Base-by-base conservation (phyloP, 495 filamentous ascomycete genomes). In the Penicillium argentinense region DNA sequence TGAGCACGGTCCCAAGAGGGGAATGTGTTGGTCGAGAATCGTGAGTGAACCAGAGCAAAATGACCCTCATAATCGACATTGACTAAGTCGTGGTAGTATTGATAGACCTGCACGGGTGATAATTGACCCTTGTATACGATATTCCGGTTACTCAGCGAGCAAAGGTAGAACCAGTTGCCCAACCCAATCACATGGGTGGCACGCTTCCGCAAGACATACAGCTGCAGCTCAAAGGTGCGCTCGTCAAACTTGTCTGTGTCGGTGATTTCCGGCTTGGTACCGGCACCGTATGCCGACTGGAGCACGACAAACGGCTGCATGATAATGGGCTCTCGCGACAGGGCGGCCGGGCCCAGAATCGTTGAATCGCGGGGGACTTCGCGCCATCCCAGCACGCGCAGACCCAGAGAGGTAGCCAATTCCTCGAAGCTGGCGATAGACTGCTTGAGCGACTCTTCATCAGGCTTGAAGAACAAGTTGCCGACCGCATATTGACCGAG, bases 111-210 rank as follows among this genome's bases (percentile, higher is more conserved):
- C 13, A 92, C 82, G 14, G 93, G 93, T 30, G 93, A 87, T 51
- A 99, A 74, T 68, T 99, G 93, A 49, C 93, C 93, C 80, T 99
- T 99, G 77, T 99, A 99, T 29, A 99, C 87, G 66, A 99, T 97
- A 70, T 97, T 99, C 66, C 90, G 90, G 80, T 96, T 97, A 67
- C 89, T 96, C 51, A 99, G 76, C 26, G 92, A 97, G 78, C 91
- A 97, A 33, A 97, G 74, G 65, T 99, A 99, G 78, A 97, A 99
- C 93, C 93, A 99, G 65, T 97, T 97, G 67, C 93, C 89, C 14
- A 97, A 78, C 32, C 95, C 93, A 63, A 97, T 92, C 48, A 88
- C 83, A 69, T 96, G 91, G 8, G 91, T 97, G 16, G 89, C 87
- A 53, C 90, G 85, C 81, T 99, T 99, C 50, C 93, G 86, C 42